These are phyloP conservation scores for Rugonectria rugulosa DNA, from an alignment of 2,329 filamentous ascomycete genomes.

Conservation along the genomic window DNA sequence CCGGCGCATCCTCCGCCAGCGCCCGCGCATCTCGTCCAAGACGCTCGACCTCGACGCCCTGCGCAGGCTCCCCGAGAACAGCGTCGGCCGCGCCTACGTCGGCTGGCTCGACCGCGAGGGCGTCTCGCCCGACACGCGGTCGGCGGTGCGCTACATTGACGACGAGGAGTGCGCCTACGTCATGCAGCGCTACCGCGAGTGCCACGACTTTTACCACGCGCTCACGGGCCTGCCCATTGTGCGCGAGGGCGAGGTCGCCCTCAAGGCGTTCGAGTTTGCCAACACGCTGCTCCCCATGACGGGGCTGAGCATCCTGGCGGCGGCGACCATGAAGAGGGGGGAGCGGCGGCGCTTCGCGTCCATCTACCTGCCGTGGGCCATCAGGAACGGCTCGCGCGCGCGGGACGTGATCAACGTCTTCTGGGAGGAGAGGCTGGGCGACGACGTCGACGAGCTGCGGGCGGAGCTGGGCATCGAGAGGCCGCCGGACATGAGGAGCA, in stretches of 20 bases:
- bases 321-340: constrained; percentile 83
- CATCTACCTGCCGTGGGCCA: constrained; percentile 89
- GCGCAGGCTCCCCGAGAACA: constrained; percentile 74
- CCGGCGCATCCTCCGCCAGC: constrained; percentile 87
- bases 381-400: constrained; percentile 78
- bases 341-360: constrained; percentile 78
- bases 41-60: constrained; percentile 72
- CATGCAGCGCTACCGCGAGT: constrained; percentile 97
- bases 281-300: constrained; percentile 97
- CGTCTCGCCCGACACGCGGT: constrained; percentile 89
- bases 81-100: constrained; percentile 83
- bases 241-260: constrained; percentile 94
- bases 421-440: constrained; percentile 94
- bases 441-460: constrained; percentile 79
- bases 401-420: constrained; percentile 94
- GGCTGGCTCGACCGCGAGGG: constrained; percentile 94
- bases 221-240: constrained; percentile 89
- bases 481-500: constrained; percentile 84
- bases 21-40: constrained; percentile 86
- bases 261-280: constrained; percentile 97
- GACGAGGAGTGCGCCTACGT: constrained; percentile 97
- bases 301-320: constrained; percentile 82
- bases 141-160: constrained; percentile 87
- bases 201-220: constrained; percentile 97
- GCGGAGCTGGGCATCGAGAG: constrained; percentile 81